A percentile compares a stretch with the other conserved stretches of the same genome.
These are phyloP conservation scores for Potentilla sterilis DNA, from an alignment of 306 rosid species.

Conservation along the genomic window DNA sequence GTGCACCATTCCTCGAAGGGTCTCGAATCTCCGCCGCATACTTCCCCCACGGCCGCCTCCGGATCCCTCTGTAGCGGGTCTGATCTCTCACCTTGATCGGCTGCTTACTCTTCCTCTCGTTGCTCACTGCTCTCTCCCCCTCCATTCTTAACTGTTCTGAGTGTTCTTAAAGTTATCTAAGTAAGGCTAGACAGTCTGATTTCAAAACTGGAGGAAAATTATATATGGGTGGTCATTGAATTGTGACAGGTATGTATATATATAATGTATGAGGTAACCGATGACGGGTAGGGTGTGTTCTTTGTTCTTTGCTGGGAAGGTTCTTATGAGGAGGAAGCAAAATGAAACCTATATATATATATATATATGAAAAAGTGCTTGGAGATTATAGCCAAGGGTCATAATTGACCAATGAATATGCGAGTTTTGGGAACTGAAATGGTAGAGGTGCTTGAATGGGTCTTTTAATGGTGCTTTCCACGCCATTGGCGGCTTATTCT, in stretches of 20 bases:
- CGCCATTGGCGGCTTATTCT: background rate
- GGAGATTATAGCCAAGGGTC: background rate
- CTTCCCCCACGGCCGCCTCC: conserved; percentile 92
- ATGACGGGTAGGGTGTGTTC: background rate
- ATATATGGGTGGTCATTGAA: background rate
- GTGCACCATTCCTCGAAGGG: conserved; percentile 76
- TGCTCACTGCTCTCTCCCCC: conserved; percentile 15
- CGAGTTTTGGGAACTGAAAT: background rate
- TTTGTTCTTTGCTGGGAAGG: background rate
- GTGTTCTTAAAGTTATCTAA: background rate
- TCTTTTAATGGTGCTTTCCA: background rate
- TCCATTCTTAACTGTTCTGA: conserved; percentile 35
- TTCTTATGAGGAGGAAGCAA: background rate
- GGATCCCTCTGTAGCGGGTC: conserved; percentile 64
- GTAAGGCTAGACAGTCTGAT: background rate
- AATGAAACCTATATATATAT: background rate
- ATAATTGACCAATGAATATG: background rate
- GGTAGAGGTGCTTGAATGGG: background rate
- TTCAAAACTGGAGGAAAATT: background rate
- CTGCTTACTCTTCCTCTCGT: background rate
- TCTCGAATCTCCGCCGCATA: conserved; percentile 92
- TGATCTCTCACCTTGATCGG: conserved; percentile 24
- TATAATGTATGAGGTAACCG: background rate
- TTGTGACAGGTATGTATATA: conserved; percentile 1
- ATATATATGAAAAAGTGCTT: background rate